Percentiles rank a stretch among this genome's conserved stretches.
Evolutionary conservation across 2,329 filamentous ascomycete genomes (phyloP).

Genomic region (Endothia cerciana): DNA sequence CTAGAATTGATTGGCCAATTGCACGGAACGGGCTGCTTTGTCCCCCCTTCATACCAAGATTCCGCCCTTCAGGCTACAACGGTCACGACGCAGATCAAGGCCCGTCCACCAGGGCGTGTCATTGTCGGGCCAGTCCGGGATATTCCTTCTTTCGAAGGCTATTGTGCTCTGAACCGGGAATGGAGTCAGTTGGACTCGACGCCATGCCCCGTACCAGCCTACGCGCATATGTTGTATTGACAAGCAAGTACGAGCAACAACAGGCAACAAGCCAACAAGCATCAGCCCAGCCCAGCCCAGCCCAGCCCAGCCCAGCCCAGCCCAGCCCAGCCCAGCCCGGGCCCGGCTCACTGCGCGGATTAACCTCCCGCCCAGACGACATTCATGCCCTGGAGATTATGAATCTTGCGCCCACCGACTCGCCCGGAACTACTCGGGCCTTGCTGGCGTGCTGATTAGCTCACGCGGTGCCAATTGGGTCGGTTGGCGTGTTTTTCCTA

Average conservation of each 20-base stretch:
- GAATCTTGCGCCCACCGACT: not conserved
- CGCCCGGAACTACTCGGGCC: too few relatives aligned
- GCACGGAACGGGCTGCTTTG: not conserved
- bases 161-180: too few relatives aligned
- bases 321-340: not conserved
- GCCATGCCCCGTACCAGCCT: not conserved
- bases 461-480: constrained; percentile 21
- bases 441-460: too few relatives aligned
- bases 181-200: not conserved
- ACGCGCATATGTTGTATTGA: not conserved
- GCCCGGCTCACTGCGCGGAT: constrained; percentile 9
- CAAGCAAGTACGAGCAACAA: too few relatives aligned
- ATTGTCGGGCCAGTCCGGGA: not conserved
- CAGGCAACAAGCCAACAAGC: too few relatives aligned
- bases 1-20: constrained; percentile 1
- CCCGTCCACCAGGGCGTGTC: too few relatives aligned
- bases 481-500: too few relatives aligned
- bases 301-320: constrained; percentile 18
- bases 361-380: not conserved
- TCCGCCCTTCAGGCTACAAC: too few relatives aligned
- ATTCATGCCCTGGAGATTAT: constrained; percentile 23
- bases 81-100: too few relatives aligned
- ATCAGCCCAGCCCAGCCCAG: not conserved
- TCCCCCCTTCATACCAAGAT: not conserved
- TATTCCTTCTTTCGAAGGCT: too few relatives aligned